These are phyloP conservation scores for Colletotrichum paranaense DNA, from an alignment of 2,329 filamentous ascomycete species.

Conservation along the genomic window DNA sequence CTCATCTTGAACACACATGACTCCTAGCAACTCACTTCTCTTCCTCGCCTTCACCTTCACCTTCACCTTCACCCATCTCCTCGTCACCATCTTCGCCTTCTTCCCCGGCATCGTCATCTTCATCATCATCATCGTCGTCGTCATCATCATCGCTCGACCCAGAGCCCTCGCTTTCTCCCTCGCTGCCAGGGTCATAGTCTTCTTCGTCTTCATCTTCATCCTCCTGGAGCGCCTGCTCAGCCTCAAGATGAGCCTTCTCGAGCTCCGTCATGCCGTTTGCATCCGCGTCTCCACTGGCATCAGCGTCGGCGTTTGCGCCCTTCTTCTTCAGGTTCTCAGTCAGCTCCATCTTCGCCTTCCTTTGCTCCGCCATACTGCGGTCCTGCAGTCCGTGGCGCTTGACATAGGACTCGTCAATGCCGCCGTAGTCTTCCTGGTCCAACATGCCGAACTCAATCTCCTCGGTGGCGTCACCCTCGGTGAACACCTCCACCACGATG, in stretches of 20 bases:
- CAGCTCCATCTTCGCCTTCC: conserved; percentile 72
- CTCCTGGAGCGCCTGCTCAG: conserved; percentile 65
- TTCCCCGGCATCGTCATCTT: conserved; percentile 53
- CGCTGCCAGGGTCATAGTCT: conserved; percentile 73
- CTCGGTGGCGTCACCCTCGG: conserved; percentile 60
- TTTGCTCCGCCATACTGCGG: conserved; percentile 74
- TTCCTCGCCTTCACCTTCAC: conserved; percentile 8
- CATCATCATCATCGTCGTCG: conserved; percentile 61
- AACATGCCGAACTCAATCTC: conserved; percentile 77
- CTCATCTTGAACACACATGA: neutral
- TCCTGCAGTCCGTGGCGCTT: conserved; percentile 71
- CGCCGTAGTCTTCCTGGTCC: conserved; percentile 74
- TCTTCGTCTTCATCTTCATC: conserved; percentile 74
- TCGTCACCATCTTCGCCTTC: conserved; percentile 44
- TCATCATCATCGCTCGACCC: conserved; percentile 65
- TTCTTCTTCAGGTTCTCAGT: conserved; percentile 69
- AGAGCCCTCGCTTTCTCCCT: conserved; percentile 69
- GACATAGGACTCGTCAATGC: conserved; percentile 72
- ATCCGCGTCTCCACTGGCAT: conserved; percentile 45
- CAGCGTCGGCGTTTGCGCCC: conserved; percentile 51
- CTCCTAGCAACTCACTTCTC: neutral
- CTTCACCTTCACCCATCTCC: conserved; percentile 25
- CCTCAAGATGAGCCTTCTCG: conserved; percentile 61
- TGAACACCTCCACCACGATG: conserved; percentile 70
- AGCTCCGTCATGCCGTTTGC: conserved; percentile 59